Base-by-base conservation (phyloP, 2,329 filamentous ascomycete species). In the Parastagonospora nodorum region DNA sequence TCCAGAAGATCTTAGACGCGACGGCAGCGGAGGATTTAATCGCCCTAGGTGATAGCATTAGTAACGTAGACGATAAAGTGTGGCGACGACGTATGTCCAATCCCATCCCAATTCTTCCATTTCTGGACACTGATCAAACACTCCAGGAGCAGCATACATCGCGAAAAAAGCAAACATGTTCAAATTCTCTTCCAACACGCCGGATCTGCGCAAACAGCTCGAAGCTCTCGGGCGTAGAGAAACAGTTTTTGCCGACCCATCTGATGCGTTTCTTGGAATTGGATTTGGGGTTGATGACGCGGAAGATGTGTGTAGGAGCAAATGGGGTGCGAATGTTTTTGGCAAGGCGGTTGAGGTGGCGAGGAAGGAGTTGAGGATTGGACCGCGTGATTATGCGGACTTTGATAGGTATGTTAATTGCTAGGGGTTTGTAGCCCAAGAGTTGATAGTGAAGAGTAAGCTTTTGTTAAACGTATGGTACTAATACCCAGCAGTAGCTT, bases 311-410 rank as follows among this genome's bases (percentile, higher is more conserved):
- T n/a, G 29, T 24, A 42, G 37, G 16, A 24, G n/a, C 16, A 32
- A 37, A n/a, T 51, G 48, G 48, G 48, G 48, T 7, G 14, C 8
- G 12, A 51, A 51, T 46, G 6, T 42, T 10, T 46, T 47, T 14
- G 48, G 48, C 15, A 45, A 45, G 15, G 19, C 42, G n/a, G 19
- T 45, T 2, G 42, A 45, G 27, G 15, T 27, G n/a, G 19, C 37
- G 2, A 45, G 42, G 30, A 30, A 33, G 37, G 31, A 24, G 19
- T 24, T 33, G 10, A 33, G 8, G 3, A 33, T 11, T 10, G 10
- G 31, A 7, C 31, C 31, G 31, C 3, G n/a, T 3, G 31, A 33
- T 33, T n/a, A 3, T 3, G 3, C 31, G 4, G 19, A 24, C 3
- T 5, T 24, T 5, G 19, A 24, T 24, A 24, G 5, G 19, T 24